Conservation (phyloP, 306 rosid genomes). For the Medicago arabica region DNA sequence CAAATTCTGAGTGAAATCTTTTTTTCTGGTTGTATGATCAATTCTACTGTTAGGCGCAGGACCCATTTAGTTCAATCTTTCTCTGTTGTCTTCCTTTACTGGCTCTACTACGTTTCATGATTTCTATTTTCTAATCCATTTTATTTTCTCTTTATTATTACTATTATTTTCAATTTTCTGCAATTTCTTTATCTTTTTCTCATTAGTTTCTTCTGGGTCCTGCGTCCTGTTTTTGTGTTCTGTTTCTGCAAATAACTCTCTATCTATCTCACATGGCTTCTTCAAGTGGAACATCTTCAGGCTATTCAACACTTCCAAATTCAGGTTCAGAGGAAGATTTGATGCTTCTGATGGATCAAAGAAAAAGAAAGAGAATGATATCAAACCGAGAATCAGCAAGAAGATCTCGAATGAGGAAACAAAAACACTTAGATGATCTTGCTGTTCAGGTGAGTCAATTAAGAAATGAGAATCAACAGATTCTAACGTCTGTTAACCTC, state of each 20-base stretch:
- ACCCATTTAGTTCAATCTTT: slow-evolving; percentile 89
- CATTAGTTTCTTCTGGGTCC: slow-evolving; percentile 61
- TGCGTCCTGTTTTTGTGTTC: slow-evolving; percentile 35
- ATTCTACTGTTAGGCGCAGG: slow-evolving; percentile 85
- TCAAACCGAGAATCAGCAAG: slow-evolving; percentile 92
- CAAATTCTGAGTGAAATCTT: slow-evolving; percentile 83
- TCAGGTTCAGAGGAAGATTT: slow-evolving; percentile 73
- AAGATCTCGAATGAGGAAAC: slow-evolving; percentile 85
- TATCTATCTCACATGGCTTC: slow-evolving; percentile 61
- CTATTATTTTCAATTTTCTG: slow-evolving; percentile 24
- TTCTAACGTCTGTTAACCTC: slow-evolving; percentile 53
- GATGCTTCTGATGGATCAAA: slow-evolving; percentile 58
- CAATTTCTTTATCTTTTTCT: background rate
- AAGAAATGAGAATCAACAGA: slow-evolving; percentile 67
- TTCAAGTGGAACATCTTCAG: slow-evolving; percentile 73
- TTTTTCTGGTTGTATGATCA: slow-evolving; percentile 84
- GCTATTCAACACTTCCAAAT: slow-evolving; percentile 58
- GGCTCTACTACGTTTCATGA: slow-evolving; percentile 95
- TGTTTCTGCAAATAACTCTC: background rate
- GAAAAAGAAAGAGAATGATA: slow-evolving; percentile 90
- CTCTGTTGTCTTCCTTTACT: slow-evolving; percentile 95
- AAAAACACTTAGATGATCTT: slow-evolving; percentile 85
- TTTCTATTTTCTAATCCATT: slow-evolving; percentile 10
- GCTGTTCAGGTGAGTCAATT: slow-evolving; percentile 57
- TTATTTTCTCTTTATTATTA: background rate